Evolutionary conservation across 1,284 basidiomycete genomes (phyloP).

Genomic region (Schizophyllum commune): DNA sequence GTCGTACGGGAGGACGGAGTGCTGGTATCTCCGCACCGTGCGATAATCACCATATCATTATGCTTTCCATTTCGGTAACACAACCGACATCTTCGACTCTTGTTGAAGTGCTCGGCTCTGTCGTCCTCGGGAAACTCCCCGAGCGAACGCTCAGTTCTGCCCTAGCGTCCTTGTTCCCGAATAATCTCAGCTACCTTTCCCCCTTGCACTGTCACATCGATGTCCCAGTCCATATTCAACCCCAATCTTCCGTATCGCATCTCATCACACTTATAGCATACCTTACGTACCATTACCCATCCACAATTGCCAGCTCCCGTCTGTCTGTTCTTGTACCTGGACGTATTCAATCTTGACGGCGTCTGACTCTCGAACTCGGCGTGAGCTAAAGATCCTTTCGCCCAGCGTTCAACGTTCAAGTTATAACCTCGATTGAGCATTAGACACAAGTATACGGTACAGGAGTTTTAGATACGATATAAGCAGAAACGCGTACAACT

Average conservation of each 20-base stretch:
- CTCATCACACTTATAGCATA: neutral
- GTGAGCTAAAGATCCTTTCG: too few relatives aligned
- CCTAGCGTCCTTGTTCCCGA: neutral
- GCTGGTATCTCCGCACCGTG: too few relatives aligned
- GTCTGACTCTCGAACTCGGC: too few relatives aligned
- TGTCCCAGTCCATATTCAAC: neutral
- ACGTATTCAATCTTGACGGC: too few relatives aligned
- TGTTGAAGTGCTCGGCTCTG: too few relatives aligned
- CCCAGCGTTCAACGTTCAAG: too few relatives aligned
- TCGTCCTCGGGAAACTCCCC: too few relatives aligned
- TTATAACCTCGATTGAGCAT: neutral
- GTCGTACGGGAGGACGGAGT: neutral
- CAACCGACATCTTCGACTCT: too few relatives aligned
- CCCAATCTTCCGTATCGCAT: neutral
- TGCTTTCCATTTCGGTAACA: neutral
- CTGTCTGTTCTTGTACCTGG: too few relatives aligned
- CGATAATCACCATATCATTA: neutral
- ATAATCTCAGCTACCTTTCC: neutral
- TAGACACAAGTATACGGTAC: neutral
- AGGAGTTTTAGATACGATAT: neutral
- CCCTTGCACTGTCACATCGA: neutral
- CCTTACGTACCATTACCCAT: neutral
- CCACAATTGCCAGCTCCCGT: too few relatives aligned
- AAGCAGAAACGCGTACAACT: neutral
- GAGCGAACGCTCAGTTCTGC: too few relatives aligned